Conservation (phyloP, 2,329 filamentous ascomycete species). For the Neoscytalidium dimidiatum region DNA sequence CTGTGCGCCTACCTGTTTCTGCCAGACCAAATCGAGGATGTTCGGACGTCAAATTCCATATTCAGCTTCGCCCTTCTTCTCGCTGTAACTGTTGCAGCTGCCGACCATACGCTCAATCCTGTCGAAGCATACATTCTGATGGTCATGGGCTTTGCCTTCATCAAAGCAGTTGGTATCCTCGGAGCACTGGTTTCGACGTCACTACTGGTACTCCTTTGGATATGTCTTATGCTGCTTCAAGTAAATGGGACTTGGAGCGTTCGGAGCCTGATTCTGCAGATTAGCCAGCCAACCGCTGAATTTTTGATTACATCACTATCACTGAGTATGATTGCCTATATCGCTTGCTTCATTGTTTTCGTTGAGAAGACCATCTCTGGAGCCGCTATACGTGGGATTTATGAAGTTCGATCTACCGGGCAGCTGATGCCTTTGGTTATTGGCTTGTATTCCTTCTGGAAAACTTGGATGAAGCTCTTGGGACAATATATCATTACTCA, state of each 20-base stretch:
- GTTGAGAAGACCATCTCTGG: background rate
- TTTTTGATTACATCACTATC: background rate
- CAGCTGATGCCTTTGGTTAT: background rate
- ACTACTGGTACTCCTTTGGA: too few relatives aligned
- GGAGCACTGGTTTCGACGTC: background rate
- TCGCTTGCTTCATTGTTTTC: background rate
- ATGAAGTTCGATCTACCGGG: background rate
- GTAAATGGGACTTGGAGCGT: too few relatives aligned
- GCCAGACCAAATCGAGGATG: background rate
- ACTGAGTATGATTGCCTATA: background rate
- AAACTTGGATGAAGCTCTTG: too few relatives aligned
- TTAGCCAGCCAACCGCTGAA: too few relatives aligned
- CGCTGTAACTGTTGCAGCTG: background rate
- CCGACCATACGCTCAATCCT: background rate
- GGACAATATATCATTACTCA: too few relatives aligned
- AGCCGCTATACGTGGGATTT: background rate
- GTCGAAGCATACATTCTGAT: background rate
- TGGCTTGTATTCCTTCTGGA: background rate
- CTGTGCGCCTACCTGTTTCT: too few relatives aligned
- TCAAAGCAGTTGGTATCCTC: background rate
- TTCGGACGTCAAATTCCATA: background rate
- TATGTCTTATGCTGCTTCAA: background rate
- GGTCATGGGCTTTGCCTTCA: background rate
- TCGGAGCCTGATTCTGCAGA: too few relatives aligned
- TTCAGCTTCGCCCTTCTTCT: background rate